Base-by-base conservation (phyloP, 768 basidiomycete genomes). In the Tylopilus intermedius region DNA sequence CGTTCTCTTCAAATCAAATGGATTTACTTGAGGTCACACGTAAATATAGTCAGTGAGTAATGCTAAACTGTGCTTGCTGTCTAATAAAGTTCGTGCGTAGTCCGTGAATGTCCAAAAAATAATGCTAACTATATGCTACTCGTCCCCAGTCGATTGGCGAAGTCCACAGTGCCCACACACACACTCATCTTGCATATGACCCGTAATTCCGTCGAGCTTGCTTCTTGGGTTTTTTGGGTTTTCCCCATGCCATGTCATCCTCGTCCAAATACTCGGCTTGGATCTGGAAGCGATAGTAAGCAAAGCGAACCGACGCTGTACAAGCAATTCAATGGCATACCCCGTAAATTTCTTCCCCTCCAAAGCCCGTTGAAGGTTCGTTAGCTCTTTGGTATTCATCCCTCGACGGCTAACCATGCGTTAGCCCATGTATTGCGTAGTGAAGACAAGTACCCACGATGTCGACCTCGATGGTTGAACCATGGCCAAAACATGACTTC, bases 241-340 rank as follows among this genome's bases (percentile, higher is more conserved):
- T 55, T 14, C 62, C 63, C 64, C 64, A 67, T 4, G 60, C 63
- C 63, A 62, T 67, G 49, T 65, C 54, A 33, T 67, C 60, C 4
- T 65, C 63, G 29, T 65, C 65, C 42, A 65, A 18, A 29, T 62
- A 62, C 54, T 65, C 58, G 13, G 65, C 65, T 47, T 58, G 53
- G 40, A 53, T 8, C 63, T 65, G 50, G 32, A 33, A 14, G 9
- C n/a, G 29, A 24, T 39, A 1, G 44, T 5, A 33, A 41, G 18
- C 14, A 43, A 14, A 22, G 52, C 4, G 39, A 10, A 29, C 18
- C 21, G 2, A 24, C 13, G 30, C 10, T 14, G 9, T 7, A 7
- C 21, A n/a, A 7, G 6, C 2, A 14, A 45, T 30, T 24, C 32
- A 1, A 24, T 21, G 22, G 44, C 65, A 38, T 33, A 67, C 64